Percentiles rank a stretch among this genome's conserved stretches.
Evolutionary conservation across 495 filamentous ascomycete species (phyloP).

Genomic region (Glutinoglossum americanum): DNA sequence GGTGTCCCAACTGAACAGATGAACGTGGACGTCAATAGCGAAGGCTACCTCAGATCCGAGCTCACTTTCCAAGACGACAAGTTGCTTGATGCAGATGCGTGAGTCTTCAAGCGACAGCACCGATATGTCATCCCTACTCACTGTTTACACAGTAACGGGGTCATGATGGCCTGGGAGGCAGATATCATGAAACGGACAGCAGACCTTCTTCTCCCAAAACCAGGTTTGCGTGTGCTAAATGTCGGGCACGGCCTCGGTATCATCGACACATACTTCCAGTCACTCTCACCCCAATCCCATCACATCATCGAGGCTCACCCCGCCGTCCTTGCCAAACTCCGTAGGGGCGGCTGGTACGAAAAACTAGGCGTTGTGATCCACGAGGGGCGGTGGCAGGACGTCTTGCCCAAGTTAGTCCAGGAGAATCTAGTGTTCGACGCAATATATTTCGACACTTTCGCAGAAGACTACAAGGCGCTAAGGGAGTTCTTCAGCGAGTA

Average conservation of each 20-base stretch:
- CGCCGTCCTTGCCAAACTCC: constrained; percentile 51
- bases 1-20: constrained; percentile 17
- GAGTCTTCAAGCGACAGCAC: not conserved
- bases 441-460: constrained; percentile 96
- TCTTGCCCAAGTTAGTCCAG: constrained; percentile 48
- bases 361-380: constrained; percentile 43
- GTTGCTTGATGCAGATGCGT: constrained; percentile 45
- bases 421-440: constrained; percentile 58
- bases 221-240: constrained; percentile 58
- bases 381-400: constrained; percentile 68
- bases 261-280: constrained; percentile 64
- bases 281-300: constrained; percentile 39
- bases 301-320: constrained; percentile 92
- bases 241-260: constrained; percentile 96
- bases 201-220: constrained; percentile 31
- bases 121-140: not conserved
- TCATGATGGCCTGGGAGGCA: constrained; percentile 97
- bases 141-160: constrained; percentile 40
- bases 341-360: constrained; percentile 35
- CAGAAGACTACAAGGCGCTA: constrained; percentile 72
- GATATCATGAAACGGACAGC: constrained; percentile 71
- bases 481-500: constrained; percentile 75
- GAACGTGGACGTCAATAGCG: constrained; percentile 29
- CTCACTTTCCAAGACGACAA: constrained; percentile 55
- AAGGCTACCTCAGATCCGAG: constrained; percentile 53